A percentile compares a stretch with the other conserved stretches of the same genome.
Evolutionary conservation across 2,329 filamentous ascomycete species (phyloP).

Genomic region (Alternaria longipes): DNA sequence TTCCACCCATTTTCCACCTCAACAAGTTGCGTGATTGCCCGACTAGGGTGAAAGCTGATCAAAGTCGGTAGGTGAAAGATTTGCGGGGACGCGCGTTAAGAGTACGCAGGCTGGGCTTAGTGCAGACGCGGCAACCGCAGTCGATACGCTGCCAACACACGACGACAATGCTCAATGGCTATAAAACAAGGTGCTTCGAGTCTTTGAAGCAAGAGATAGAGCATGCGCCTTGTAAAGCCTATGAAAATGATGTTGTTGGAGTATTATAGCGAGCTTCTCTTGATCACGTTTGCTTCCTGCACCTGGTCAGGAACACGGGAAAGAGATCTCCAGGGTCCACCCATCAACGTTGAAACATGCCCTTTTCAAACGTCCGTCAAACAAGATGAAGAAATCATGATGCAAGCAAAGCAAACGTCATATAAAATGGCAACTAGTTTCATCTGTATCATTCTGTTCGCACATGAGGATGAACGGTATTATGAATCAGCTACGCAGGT

Average conservation of each 20-base stretch:
- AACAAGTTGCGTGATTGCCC: not conserved
- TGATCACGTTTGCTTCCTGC: not conserved
- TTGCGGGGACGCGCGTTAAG: constrained; percentile 22
- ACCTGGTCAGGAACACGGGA: constrained; percentile 9
- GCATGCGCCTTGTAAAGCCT: not conserved
- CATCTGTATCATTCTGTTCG: not conserved
- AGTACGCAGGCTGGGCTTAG: constrained; percentile 6
- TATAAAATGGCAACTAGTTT: not conserved
- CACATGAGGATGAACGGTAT: not conserved
- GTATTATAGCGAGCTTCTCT: not conserved
- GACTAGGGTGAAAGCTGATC: constrained; percentile 6
- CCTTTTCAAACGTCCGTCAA: constrained; percentile 2
- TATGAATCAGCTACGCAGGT: not conserved
- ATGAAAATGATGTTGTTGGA: not conserved
- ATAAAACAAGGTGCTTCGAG: not conserved
- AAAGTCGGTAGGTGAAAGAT: constrained; percentile 9
- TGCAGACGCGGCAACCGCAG: not conserved
- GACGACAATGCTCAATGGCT: not conserved
- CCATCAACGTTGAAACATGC: not conserved
- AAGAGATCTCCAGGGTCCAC: constrained; percentile 5
- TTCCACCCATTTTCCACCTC: not conserved
- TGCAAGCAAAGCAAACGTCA: constrained; percentile 4
- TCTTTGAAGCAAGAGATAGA: not conserved
- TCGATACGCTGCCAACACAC: not conserved
- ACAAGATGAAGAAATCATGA: constrained; percentile 3